These are phyloP conservation scores for Prototheca wickerhamii DNA, from an alignment of 163 green algal genomes.

Conservation along the genomic window DNA sequence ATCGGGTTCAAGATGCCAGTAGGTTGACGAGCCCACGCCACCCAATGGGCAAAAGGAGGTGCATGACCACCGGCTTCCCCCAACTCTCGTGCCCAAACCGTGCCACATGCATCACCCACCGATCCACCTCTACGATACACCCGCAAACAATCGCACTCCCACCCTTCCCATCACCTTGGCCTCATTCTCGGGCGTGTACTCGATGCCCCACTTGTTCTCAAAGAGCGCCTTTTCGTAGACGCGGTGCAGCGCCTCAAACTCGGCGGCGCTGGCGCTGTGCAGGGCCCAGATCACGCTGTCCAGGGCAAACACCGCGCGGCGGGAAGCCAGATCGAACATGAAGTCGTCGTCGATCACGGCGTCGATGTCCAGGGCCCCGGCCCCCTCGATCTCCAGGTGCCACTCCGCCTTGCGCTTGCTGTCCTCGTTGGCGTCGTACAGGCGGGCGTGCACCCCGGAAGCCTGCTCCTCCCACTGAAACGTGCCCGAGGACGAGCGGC, in stretches of 20 bases:
- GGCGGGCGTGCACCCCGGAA: slow-evolving; percentile 22
- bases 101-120: no score
- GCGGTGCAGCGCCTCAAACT: slow-evolving; percentile 44
- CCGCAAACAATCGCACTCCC: no score
- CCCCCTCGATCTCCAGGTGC: slow-evolving; percentile 36
- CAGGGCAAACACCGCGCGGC: slow-evolving; percentile 43
- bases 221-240: slow-evolving; percentile 62
- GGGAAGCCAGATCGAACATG: slow-evolving; percentile 33
- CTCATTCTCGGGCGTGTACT: slow-evolving; percentile 29
- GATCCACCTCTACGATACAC: no score
- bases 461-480: slow-evolving; percentile 48
- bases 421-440: slow-evolving; percentile 71
- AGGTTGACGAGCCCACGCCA: no score
- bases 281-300: slow-evolving; percentile 50
- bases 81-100: no score
- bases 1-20: not conserved
- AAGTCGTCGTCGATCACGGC: slow-evolving; percentile 36
- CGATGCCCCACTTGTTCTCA: slow-evolving; percentile 67
- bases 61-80: no score
- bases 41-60: no score
- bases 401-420: slow-evolving; percentile 28
- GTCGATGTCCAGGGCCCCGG: slow-evolving; percentile 13
- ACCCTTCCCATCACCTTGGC: slow-evolving; percentile 27
- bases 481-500: not conserved
- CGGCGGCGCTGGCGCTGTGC: slow-evolving; percentile 30